Percentiles rank a stretch among this genome's conserved stretches.
These are phyloP conservation scores for Scolecobasidium constrictum DNA, from an alignment of 2,329 filamentous ascomycete species.

Conservation along the genomic window DNA sequence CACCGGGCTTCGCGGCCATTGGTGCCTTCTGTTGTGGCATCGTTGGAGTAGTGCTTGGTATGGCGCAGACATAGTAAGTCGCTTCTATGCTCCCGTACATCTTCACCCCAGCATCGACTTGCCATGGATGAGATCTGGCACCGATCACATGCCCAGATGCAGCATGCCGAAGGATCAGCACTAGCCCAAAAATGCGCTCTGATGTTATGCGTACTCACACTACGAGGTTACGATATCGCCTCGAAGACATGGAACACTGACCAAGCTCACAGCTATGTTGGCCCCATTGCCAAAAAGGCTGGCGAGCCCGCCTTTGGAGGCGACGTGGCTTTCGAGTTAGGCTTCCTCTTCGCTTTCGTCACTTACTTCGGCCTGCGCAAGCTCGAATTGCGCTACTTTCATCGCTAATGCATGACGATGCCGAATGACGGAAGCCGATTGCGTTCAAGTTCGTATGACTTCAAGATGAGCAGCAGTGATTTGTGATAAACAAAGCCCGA, in stretches of 20 bases:
- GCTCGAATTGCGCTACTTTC: constrained; percentile 35
- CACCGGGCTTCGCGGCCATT: constrained; percentile 52
- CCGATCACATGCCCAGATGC: neutral
- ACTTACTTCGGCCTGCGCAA: constrained; percentile 42
- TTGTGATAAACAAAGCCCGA: too few species aligned
- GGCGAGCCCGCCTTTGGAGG: constrained; percentile 41
- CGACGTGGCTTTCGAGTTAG: constrained; percentile 55
- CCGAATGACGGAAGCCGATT: too few species aligned
- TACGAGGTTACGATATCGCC: too few species aligned
- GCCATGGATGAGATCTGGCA: neutral
- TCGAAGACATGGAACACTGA: too few species aligned
- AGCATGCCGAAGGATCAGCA: neutral
- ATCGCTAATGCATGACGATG: too few species aligned
- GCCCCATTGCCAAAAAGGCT: constrained; percentile 53
- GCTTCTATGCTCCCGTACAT: neutral
- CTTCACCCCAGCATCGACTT: too few species aligned
- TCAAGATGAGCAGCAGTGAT: too few species aligned
- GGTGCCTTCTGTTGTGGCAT: constrained; percentile 53
- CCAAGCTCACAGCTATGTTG: too few species aligned
- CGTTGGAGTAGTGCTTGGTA: constrained; percentile 55
- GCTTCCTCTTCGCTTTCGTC: constrained; percentile 47
- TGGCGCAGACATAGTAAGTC: constrained; percentile 58
- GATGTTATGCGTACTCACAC: too few species aligned
- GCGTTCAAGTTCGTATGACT: too few species aligned
- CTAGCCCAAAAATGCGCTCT: neutral